phyloP scores from a whole-genome alignment of 352 stramenopile genomes.

The Phytopythium delawarense region DNA sequence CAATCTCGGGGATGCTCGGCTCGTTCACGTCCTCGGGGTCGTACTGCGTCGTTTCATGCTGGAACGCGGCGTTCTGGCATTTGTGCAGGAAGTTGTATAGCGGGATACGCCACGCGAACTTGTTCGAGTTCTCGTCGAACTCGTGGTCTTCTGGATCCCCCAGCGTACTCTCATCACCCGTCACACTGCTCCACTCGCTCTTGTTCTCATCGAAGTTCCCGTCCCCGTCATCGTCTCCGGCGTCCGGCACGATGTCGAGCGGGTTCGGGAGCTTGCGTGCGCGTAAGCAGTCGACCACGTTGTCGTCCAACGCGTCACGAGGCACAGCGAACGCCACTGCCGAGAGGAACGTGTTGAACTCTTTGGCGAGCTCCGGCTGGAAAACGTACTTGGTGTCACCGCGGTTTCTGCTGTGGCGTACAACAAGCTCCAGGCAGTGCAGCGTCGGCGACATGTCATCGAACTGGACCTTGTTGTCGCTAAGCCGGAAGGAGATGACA shows the following conservation, averaged over 20 bases:
- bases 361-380: conserved; percentile 63
- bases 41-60: conserved; percentile 60
- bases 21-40: conserved; percentile 79
- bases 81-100: conserved; percentile 64
- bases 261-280: conserved; percentile 63
- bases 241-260: conserved; percentile 22
- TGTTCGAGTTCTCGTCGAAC: conserved; percentile 45
- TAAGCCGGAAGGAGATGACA: conserved; percentile 55
- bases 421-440: conserved; percentile 76
- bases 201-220: conserved; percentile 53
- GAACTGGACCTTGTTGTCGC: conserved; percentile 71
- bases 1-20: conserved; percentile 51
- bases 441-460: conserved; percentile 79
- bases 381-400: conserved; percentile 77
- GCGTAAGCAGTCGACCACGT: conserved; percentile 52
- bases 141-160: conserved; percentile 78
- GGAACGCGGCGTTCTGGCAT: conserved; percentile 71
- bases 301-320: conserved; percentile 54
- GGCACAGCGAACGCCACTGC: conserved; percentile 67
- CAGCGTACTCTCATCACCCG: conserved; percentile 76
- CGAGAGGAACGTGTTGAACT: conserved; percentile 79
- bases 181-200: conserved; percentile 85
- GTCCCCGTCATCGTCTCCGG: conserved; percentile 31
- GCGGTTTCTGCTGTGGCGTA: conserved; percentile 42
- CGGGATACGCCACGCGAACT: conserved; percentile 58